Evolutionary conservation across 257 asterid genomes (phyloP).

Genomic region (Anisodus tanguticus): DNA sequence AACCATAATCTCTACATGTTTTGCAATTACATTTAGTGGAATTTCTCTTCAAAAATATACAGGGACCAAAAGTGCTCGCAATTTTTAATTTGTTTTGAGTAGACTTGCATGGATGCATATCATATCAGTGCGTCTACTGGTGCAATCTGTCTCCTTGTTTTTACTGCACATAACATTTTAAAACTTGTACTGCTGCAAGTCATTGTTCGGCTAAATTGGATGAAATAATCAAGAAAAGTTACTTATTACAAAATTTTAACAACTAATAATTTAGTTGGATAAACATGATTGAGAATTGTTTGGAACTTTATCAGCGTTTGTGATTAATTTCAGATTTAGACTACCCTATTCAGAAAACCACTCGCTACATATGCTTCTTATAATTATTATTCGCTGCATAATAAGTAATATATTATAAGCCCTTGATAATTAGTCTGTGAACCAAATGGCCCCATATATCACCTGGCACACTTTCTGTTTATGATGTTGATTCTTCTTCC

Average conservation of each 20-base stretch:
- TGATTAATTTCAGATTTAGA: slow-evolving; percentile 5
- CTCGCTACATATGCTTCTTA: neutral
- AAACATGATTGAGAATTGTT: neutral
- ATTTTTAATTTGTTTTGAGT: neutral
- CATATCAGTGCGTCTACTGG: neutral
- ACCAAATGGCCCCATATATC: neutral
- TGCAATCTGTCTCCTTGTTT: neutral
- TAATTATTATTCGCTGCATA: neutral
- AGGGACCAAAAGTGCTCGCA: neutral
- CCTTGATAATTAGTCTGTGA: neutral
- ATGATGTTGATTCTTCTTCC: neutral
- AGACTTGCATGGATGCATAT: slow-evolving; percentile 10
- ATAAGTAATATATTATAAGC: neutral
- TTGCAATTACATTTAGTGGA: slow-evolving; percentile 1
- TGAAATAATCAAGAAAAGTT: neutral
- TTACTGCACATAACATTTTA: neutral
- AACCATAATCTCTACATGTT: neutral
- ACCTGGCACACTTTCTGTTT: neutral
- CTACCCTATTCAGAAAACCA: neutral
- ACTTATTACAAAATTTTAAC: neutral
- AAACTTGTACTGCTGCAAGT: neutral
- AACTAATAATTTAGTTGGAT: neutral
- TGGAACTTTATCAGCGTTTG: neutral
- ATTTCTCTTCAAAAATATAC: neutral
- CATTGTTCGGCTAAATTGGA: neutral